A percentile compares a stretch with the other conserved stretches of the same genome.
phyloP scores from a whole-genome alignment of 2,329 filamentous ascomycete species.

The Erysiphe pulchra region DNA sequence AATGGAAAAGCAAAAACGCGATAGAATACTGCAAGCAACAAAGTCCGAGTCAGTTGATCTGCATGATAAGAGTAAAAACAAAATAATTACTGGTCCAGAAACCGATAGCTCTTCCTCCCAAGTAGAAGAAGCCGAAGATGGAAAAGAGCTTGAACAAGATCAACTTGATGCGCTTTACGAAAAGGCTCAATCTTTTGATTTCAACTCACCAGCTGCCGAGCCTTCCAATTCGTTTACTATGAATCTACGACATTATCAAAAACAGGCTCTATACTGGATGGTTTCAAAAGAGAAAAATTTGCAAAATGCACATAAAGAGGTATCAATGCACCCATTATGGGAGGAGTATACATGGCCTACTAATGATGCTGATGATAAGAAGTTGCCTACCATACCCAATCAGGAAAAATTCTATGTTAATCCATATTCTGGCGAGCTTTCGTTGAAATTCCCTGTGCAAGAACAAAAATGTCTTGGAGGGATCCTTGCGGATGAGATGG shows the following conservation, averaged over 20 bases:
- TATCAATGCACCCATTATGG: constrained; percentile 91
- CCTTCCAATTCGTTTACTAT: constrained; percentile 62
- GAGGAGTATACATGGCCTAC: constrained; percentile 81
- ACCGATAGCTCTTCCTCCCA: constrained; percentile 19
- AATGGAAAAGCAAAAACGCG: constrained; percentile 54
- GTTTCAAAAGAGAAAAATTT: constrained; percentile 71
- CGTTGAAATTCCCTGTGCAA: constrained; percentile 72
- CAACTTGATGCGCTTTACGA: constrained; percentile 84
- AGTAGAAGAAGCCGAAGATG: constrained; percentile 44
- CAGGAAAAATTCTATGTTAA: constrained; percentile 77
- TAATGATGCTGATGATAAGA: constrained; percentile 66
- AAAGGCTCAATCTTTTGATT: constrained; percentile 93
- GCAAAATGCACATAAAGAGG: constrained; percentile 36
- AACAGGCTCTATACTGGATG: constrained; percentile 93
- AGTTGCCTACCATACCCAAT: constrained; percentile 36
- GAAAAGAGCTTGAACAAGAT: constrained; percentile 77
- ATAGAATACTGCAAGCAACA: constrained; percentile 64
- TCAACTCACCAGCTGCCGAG: constrained; percentile 66
- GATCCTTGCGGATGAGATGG: constrained; percentile 92
- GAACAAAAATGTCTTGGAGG: constrained; percentile 88
- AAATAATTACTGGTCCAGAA: constrained; percentile 8
- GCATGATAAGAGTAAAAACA: constrained; percentile 29
- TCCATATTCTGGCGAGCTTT: constrained; percentile 84
- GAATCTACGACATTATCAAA: constrained; percentile 75
- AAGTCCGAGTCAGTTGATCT: constrained; percentile 49